Percentiles rank a stretch among this genome's conserved stretches.
Conservation (phyloP, 2,329 filamentous ascomycete species). For the Trichoderma hamatum region DNA sequence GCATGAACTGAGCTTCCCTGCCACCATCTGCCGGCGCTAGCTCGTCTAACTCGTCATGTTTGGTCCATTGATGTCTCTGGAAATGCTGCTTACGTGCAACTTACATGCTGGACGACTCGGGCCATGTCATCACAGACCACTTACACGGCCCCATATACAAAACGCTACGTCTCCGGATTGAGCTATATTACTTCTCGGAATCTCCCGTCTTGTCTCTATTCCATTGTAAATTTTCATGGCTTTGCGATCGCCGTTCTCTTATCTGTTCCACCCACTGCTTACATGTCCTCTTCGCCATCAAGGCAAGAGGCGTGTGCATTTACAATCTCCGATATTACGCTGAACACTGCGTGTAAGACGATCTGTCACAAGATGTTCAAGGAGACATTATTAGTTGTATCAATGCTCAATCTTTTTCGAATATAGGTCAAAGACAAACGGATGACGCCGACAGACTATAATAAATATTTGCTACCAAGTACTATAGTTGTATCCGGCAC, state of each 20-base stretch:
- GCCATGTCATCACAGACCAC: neutral
- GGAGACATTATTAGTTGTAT: neutral
- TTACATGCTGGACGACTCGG: neutral
- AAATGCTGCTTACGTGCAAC: neutral
- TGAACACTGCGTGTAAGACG: neutral
- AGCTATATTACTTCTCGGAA: neutral
- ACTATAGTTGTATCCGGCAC: neutral
- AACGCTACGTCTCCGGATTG: neutral
- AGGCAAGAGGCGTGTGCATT: neutral
- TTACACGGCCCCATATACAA: neutral
- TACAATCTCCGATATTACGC: neutral
- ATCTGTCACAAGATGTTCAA: neutral
- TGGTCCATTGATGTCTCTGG: neutral
- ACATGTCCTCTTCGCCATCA: neutral
- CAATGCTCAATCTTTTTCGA: neutral
- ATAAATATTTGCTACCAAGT: neutral
- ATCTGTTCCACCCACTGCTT: neutral
- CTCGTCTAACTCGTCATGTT: neutral
- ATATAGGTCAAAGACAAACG: neutral
- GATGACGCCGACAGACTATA: neutral
- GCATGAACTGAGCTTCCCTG: neutral
- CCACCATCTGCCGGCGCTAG: neutral
- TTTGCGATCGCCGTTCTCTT: neutral
- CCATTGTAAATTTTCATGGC: neutral
- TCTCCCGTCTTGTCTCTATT: neutral